phyloP scores from a whole-genome alignment of 2,329 filamentous ascomycete genomes.

The Parasarocladium wereldwijsianum region DNA sequence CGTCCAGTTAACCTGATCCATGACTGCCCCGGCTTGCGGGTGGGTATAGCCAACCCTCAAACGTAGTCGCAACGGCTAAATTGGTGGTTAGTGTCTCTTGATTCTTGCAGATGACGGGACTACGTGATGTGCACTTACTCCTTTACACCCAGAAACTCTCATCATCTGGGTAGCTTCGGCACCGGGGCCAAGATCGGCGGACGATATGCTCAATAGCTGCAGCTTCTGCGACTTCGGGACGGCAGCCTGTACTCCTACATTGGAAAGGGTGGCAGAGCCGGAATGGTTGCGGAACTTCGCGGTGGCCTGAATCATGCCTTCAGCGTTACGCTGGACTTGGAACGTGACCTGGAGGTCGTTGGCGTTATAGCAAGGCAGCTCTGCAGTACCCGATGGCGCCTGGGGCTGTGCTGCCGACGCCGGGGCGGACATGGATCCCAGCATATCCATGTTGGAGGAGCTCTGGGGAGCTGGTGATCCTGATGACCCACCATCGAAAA shows the following conservation, averaged over 20 bases:
- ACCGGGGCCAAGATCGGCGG: conserved; percentile 57
- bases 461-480: conserved; percentile 18
- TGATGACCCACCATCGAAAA: conserved; percentile 44
- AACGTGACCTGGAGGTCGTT: conserved; percentile 73
- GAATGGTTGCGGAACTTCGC: conserved; percentile 74
- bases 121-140: conserved; percentile 50
- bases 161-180: conserved; percentile 82
- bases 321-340: conserved; percentile 68
- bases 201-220: conserved; percentile 81
- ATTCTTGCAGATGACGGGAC: neutral
- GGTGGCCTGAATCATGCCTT: conserved; percentile 64
- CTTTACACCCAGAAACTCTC: conserved; percentile 72
- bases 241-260: conserved; percentile 79
- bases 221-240: conserved; percentile 94
- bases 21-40: conserved; percentile 53
- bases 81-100: conserved; percentile 9
- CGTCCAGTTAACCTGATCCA: conserved; percentile 94
- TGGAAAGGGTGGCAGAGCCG: conserved; percentile 48
- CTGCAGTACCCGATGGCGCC: conserved; percentile 28
- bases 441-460: conserved; percentile 31
- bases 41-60: conserved; percentile 72
- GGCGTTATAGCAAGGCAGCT: conserved; percentile 71
- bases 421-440: conserved; percentile 33
- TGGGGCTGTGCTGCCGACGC: conserved; percentile 25
- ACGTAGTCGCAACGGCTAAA: conserved; percentile 67